Conservation (phyloP, 139 green algal species). For the Haematococcus lacustris region DNA sequence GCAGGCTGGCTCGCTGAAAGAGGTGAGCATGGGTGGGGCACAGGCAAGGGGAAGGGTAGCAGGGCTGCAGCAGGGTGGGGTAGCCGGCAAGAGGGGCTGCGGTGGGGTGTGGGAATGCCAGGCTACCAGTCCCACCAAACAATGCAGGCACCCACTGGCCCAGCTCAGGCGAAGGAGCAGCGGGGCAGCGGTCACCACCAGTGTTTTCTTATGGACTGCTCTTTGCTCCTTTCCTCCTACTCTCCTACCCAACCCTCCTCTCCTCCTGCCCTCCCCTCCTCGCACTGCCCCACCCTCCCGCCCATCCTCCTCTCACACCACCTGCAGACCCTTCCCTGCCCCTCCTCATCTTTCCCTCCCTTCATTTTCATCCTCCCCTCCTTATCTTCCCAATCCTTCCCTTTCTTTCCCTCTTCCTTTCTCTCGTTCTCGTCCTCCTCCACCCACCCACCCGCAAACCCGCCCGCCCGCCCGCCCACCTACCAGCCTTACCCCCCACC, state of each 20-base stretch:
- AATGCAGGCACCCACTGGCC: background rate
- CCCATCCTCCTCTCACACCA: too few relatives aligned
- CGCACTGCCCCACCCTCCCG: too few relatives aligned
- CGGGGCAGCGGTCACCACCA: too few relatives aligned
- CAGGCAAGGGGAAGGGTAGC: background rate
- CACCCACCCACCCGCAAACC: too few relatives aligned
- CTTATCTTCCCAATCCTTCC: background rate
- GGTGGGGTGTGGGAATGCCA: background rate
- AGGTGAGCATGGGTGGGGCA: background rate
- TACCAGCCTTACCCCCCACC: background rate
- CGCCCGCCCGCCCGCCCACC: too few relatives aligned
- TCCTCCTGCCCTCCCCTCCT: too few relatives aligned
- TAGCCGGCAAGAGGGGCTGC: background rate
- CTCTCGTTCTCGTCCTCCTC: background rate
- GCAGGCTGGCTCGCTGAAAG: background rate
- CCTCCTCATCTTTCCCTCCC: too few relatives aligned
- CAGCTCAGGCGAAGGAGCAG: background rate
- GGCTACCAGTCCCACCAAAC: too few relatives aligned
- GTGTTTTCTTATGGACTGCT: too few relatives aligned
- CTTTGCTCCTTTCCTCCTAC: too few relatives aligned
- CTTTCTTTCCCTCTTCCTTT: background rate
- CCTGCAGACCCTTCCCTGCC: too few relatives aligned
- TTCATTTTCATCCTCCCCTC: background rate
- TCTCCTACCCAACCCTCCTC: too few relatives aligned
- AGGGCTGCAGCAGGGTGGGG: background rate